phyloP scores from a whole-genome alignment of 2,329 filamentous ascomycete genomes.

The Trichophyton benhamiae region DNA sequence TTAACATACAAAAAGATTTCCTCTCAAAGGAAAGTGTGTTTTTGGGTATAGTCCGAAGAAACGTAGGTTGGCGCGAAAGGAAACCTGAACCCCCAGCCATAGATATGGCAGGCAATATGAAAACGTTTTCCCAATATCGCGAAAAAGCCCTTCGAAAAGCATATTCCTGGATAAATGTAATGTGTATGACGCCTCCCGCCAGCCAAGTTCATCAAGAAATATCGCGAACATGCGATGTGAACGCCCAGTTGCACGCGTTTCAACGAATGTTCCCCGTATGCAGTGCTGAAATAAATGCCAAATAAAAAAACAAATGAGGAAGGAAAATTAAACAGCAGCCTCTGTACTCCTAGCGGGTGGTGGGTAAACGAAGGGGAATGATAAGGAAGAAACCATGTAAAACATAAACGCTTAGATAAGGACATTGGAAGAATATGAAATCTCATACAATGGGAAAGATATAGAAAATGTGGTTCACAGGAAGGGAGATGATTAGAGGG shows the following conservation, averaged over 20 bases:
- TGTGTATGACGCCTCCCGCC: slow-evolving; percentile 22
- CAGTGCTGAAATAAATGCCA: slow-evolving; percentile 16
- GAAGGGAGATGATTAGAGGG: neutral
- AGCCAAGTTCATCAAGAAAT: slow-evolving; percentile 12
- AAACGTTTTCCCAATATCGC: slow-evolving; percentile 22
- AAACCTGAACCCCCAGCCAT: slow-evolving; percentile 22
- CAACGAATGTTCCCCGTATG: slow-evolving; percentile 24
- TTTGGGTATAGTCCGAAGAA: slow-evolving; percentile 20
- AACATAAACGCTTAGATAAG: slow-evolving; percentile 16
- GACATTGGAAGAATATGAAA: slow-evolving; percentile 16
- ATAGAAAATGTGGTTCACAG: neutral
- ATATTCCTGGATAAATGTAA: slow-evolving; percentile 23
- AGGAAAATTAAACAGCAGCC: slow-evolving; percentile 12
- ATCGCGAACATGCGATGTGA: slow-evolving; percentile 19
- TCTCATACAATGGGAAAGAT: slow-evolving; percentile 16
- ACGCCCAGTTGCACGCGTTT: slow-evolving; percentile 28
- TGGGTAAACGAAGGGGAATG: slow-evolving; percentile 12
- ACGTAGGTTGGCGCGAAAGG: slow-evolving; percentile 22
- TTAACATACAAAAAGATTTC: slow-evolving; percentile 37
- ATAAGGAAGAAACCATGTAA: slow-evolving; percentile 15
- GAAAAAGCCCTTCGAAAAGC: slow-evolving; percentile 20
- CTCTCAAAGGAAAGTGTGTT: slow-evolving; percentile 20
- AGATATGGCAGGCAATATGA: slow-evolving; percentile 17
- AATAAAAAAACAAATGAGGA: slow-evolving; percentile 16
- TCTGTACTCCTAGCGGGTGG: neutral